Percentiles rank a stretch among this genome's conserved stretches.
Evolutionary conservation across 192 early-diverging fungal species (phyloP).

Genomic region (Chytriomyces hyalinus): DNA sequence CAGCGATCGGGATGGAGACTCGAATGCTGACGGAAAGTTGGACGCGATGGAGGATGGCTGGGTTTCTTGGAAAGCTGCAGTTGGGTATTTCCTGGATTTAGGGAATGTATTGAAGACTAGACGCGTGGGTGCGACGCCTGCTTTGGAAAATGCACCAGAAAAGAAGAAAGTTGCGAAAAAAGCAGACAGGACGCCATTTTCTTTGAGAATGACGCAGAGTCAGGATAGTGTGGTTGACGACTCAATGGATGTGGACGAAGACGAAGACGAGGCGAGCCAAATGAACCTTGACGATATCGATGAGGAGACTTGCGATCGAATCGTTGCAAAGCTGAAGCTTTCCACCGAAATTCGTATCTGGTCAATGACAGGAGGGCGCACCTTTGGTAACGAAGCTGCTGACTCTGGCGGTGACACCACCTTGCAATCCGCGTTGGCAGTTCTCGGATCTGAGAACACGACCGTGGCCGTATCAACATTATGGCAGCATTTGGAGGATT

Average conservation of each 20-base stretch:
- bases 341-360: conserved; percentile 21
- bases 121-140: neutral
- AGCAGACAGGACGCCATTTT: no score
- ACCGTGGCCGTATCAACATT: conserved; percentile 40
- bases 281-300: conserved; percentile 29
- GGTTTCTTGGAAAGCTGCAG: conserved; percentile 41
- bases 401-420: neutral
- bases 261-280: conserved; percentile 38
- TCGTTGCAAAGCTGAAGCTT: neutral
- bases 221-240: no score
- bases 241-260: conserved; percentile 11
- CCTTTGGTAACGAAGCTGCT: conserved; percentile 11
- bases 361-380: conserved; percentile 27
- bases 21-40: neutral
- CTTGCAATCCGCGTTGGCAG: neutral
- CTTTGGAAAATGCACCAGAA: no score
- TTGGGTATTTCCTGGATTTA: neutral
- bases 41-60: conserved; percentile 14
- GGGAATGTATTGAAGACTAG: conserved; percentile 24
- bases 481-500: conserved; percentile 33
- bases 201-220: no score
- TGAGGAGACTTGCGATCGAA: conserved; percentile 23
- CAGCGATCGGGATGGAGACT: neutral
- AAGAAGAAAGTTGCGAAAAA: no score
- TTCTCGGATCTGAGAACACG: conserved; percentile 37